Percentiles rank a stretch among this genome's conserved stretches.
These are phyloP conservation scores for Dictyostelium firmibasis DNA, from an alignment of 78 protist genomes.

Conservation along the genomic window DNA sequence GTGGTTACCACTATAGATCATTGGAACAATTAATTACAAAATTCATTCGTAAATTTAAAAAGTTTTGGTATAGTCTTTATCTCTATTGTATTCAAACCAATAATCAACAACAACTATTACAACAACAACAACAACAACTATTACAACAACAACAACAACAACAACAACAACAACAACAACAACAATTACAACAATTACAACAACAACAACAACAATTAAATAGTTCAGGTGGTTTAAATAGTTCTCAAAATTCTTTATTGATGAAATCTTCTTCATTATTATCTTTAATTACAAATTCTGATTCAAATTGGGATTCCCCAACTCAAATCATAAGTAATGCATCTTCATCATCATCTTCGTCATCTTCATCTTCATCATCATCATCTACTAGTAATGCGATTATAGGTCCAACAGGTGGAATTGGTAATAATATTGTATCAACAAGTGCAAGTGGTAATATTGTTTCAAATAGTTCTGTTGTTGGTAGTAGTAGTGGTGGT, in stretches of 20 bases:
- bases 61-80: slow-evolving; percentile 38
- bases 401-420: background rate
- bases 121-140: background rate
- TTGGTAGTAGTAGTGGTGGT: background rate
- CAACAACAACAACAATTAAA: background rate
- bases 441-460: background rate
- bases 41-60: slow-evolving; percentile 55
- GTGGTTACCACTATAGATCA: slow-evolving; percentile 71
- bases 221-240: background rate
- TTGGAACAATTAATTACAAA: slow-evolving; percentile 28
- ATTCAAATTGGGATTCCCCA: background rate
- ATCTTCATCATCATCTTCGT: background rate
- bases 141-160: background rate
- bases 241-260: background rate
- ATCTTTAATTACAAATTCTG: background rate
- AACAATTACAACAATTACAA: background rate
- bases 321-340: background rate
- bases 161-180: background rate
- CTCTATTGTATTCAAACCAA: background rate
- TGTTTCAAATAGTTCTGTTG: background rate
- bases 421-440: background rate
- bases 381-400: background rate
- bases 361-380: background rate
- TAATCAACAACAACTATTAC: background rate
- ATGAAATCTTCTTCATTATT: background rate